These are phyloP conservation scores for Candida easanensis DNA, from an alignment of 805 yeast species.

Conservation along the genomic window DNA sequence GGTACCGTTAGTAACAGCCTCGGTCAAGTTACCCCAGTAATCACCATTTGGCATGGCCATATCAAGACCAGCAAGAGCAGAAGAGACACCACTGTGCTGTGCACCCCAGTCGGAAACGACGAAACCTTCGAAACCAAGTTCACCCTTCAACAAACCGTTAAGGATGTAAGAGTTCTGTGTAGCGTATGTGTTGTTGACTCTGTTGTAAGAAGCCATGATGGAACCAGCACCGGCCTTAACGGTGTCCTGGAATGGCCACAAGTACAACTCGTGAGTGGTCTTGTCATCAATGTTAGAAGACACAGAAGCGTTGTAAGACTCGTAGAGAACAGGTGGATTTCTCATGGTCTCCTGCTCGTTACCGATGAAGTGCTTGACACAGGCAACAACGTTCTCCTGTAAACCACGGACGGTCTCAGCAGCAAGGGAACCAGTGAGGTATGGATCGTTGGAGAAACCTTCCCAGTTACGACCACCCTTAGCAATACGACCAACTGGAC, in stretches of 20 bases:
- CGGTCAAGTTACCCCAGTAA: conserved; percentile 9
- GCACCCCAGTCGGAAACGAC: conserved; percentile 10
- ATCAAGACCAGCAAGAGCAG: conserved; percentile 7
- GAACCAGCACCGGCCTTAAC: conserved; percentile 11
- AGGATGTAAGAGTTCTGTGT: conserved; percentile 7
- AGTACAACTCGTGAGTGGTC: conserved; percentile 8
- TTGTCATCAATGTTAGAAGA: conserved; percentile 5
- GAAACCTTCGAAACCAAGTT: conserved; percentile 10
- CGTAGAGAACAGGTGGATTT: conserved; percentile 1
- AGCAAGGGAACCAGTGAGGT: conserved; percentile 8
- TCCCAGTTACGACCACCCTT: conserved; percentile 13
- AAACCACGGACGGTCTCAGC: conserved; percentile 4
- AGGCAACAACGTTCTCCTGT: conserved; percentile 9
- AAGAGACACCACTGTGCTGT: conserved; percentile 7
- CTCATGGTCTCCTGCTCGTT: conserved; percentile 10
- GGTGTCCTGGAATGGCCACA: conserved; percentile 10
- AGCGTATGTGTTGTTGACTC: conserved; percentile 7
- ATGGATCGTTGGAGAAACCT: conserved; percentile 12
- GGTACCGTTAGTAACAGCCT: conserved; percentile 6
- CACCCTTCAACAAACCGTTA: conserved; percentile 6
- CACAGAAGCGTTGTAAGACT: conserved; percentile 4
- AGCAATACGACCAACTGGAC: conserved; percentile 10
- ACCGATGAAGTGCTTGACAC: conserved; percentile 11
- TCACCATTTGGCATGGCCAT: conserved; percentile 9
- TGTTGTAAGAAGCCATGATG: conserved; percentile 10